Conservation (phyloP, 2,329 filamentous ascomycete species). For the Ophiostoma fasciatum region DNA sequence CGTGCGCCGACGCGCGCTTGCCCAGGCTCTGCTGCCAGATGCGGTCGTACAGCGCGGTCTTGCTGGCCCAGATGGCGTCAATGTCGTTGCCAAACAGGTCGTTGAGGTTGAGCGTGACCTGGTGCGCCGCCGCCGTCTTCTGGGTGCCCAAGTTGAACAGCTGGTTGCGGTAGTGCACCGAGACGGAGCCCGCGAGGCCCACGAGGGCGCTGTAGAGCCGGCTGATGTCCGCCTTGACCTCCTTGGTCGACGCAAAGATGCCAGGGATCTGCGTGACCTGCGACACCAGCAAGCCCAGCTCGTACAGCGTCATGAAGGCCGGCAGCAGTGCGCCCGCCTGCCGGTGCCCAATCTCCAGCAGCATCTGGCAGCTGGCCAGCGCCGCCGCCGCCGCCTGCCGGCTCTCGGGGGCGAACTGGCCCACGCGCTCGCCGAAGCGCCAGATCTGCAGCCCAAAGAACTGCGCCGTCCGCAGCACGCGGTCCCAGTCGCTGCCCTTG, state of each 20-base stretch:
- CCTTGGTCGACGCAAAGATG: conserved; percentile 18
- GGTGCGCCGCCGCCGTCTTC: too few relatives aligned
- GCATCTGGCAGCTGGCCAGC: conserved; percentile 22
- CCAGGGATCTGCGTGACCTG: conserved; percentile 22
- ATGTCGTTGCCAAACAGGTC: conserved; percentile 21
- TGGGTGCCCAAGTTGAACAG: conserved; percentile 18
- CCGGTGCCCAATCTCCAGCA: conserved; percentile 25
- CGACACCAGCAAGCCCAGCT: conserved; percentile 23
- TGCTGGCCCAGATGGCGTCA: conserved; percentile 19
- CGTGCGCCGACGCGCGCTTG: conserved; percentile 11
- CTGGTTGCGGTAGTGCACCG: conserved; percentile 20
- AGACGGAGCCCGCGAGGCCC: conserved; percentile 20
- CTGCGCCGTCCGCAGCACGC: conserved; percentile 24
- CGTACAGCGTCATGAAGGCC: conserved; percentile 24
- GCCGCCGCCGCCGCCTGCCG: conserved; percentile 17
- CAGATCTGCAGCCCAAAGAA: conserved; percentile 26
- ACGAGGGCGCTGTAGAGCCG: conserved; percentile 22
- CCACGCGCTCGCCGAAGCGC: conserved; percentile 20
- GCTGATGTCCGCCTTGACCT: conserved; percentile 19
- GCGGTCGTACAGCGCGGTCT: conserved; percentile 19
- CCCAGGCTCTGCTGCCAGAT: conserved; percentile 23
- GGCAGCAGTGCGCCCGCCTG: conserved; percentile 24
- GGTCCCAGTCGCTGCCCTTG: conserved; percentile 26
- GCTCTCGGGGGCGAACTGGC: conserved; percentile 16
- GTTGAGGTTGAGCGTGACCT: conserved; percentile 21